A percentile compares a stretch with the other conserved stretches of the same genome.
These are phyloP conservation scores for Fusarium albosuccineum DNA, from an alignment of 2,329 filamentous ascomycete genomes.

Conservation along the genomic window DNA sequence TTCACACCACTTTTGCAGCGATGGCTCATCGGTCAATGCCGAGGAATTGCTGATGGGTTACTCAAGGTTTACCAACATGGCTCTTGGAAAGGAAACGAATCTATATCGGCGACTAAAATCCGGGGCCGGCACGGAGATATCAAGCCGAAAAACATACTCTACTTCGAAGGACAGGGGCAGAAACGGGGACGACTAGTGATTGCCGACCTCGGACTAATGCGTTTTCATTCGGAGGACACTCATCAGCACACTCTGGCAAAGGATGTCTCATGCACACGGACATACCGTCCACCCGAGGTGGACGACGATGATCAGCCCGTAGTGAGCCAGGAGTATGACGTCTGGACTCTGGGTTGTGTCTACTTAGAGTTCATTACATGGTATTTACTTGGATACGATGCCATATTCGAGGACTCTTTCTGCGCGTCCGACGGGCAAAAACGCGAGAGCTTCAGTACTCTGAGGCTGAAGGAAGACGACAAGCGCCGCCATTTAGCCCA, in stretches of 20 bases:
- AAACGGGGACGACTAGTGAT: background rate
- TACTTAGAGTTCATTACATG: slow-evolving; percentile 14
- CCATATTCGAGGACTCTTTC: background rate
- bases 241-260: background rate
- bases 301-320: accelerated
- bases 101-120: background rate
- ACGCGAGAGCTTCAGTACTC: background rate
- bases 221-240: background rate
- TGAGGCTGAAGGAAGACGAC: background rate
- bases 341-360: slow-evolving; percentile 12
- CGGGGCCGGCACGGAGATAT: slow-evolving; percentile 3
- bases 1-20: background rate
- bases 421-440: background rate
- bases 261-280: background rate
- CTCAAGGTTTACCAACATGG: slow-evolving; percentile 1
- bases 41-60: background rate
- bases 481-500: background rate
- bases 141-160: slow-evolving; percentile 13
- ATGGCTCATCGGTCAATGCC: slow-evolving; percentile 3
- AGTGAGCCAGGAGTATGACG: slow-evolving; percentile 7
- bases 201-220: slow-evolving; percentile 6
- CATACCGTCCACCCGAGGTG: slow-evolving; percentile 2
- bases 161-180: background rate
- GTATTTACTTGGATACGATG: slow-evolving; percentile 6
- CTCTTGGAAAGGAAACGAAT: background rate